Evolutionary conservation across 345 rosid species (phyloP), one percentile per base, ranked within the genome.

Genomic region (Gynandropsis gynandra): DNA sequence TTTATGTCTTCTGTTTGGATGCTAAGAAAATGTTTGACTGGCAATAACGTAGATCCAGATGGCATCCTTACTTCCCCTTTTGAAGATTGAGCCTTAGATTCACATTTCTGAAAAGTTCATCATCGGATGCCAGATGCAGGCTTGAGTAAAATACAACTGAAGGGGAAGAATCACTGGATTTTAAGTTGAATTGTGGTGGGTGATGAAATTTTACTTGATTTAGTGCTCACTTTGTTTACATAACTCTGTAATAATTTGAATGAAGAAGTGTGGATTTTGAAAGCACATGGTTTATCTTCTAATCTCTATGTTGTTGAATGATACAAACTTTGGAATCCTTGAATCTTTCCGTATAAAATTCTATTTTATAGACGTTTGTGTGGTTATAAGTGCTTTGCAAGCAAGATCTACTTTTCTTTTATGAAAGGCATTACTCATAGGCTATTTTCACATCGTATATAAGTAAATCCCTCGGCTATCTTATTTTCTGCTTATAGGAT

Each of bases 81-180:
- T 54, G 56, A 34, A 11, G 29, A 18, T 54, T 20, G 19, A 40
- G 51, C 47, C 54, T 20, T 34, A 16, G 65, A 61, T 42, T 15
- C 4, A 4, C 16, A 21, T 46, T 11, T 21, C 4, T 0, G 20
- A 9, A 59, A 8, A 24, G 4, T 24, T 24, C 29, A 2, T 36
- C 35, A 24, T 40, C 15, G 1, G 15, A 49, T 49, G 41, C 41
- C 20, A 49, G 24, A 16, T 47, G 62, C 38, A 10, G n/a, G 21
- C 37, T 47, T 4, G 40, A 6, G 21, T 27, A 48, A 46, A 33
- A 31, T 62, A 52, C 33, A 39, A n/a, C 29, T 9, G 7, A 35
- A 44, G 18, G 32, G 35, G 44, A 21, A 9, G 34, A 52, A 13
- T 27, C 9, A 16, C 32, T 44, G 40, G 32, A 24, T 20, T 18